Conservation (phyloP, 495 filamentous ascomycete species). For the Talaromyces stipitatus region DNA sequence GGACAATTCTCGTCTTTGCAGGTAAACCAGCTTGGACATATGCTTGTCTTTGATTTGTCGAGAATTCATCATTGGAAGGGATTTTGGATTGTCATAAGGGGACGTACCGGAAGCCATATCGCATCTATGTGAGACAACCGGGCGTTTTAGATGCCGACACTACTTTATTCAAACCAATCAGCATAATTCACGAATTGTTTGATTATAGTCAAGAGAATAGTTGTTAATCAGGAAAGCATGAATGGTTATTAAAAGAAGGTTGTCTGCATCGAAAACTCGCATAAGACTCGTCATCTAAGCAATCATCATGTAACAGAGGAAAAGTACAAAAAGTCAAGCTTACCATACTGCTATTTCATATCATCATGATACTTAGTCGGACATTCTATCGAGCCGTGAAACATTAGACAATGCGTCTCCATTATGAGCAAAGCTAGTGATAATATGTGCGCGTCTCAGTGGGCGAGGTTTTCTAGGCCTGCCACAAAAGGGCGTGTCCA, state of each 20-base stretch:
- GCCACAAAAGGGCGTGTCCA: conserved; percentile 92
- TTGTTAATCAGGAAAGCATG: conserved; percentile 46
- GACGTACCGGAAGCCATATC: conserved; percentile 22
- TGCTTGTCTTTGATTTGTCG: conserved; percentile 51
- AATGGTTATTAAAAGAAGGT: conserved; percentile 48
- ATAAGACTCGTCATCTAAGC: conserved; percentile 58
- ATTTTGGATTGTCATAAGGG: conserved; percentile 7
- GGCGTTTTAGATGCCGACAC: not conserved
- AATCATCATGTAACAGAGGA: conserved; percentile 39
- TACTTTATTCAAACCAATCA: not conserved
- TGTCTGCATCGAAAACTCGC: conserved; percentile 55
- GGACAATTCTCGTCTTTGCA: conserved; percentile 44
- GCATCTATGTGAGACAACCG: not conserved
- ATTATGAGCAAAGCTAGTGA: not conserved
- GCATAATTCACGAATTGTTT: not conserved
- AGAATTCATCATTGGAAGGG: conserved; percentile 37
- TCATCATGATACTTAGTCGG: not conserved
- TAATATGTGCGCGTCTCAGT: conserved; percentile 55
- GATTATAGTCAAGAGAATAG: not conserved
- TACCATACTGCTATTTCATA: not conserved
- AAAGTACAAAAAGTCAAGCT: conserved; percentile 3
- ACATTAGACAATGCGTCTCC: not conserved
- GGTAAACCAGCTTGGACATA: conserved; percentile 48
- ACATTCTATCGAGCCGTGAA: not conserved
- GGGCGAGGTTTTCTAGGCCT: conserved; percentile 99